These are phyloP conservation scores for Conoideocrella luteorostrata DNA, from an alignment of 2,329 filamentous ascomycete genomes.

Conservation along the genomic window DNA sequence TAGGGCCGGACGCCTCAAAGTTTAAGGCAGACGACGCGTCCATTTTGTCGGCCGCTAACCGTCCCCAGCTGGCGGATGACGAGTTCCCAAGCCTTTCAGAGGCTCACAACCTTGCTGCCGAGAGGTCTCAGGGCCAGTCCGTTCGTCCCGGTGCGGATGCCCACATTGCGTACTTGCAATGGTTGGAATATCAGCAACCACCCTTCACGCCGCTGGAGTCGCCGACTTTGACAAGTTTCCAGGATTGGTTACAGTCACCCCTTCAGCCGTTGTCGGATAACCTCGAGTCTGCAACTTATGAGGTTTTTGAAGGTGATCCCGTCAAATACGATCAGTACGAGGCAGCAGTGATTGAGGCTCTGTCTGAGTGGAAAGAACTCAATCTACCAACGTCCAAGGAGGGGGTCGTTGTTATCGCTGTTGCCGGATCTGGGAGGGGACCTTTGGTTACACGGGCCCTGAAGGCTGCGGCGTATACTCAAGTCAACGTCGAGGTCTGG, in stretches of 20 bases:
- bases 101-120: conserved; percentile 36
- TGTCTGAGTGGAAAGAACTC: conserved; percentile 70
- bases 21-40: conserved; percentile 19
- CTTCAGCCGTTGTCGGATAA: conserved; percentile 94
- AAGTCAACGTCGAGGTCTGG: conserved; percentile 78
- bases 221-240: conserved; percentile 53
- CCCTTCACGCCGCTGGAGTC: conserved; percentile 47
- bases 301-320: conserved; percentile 96
- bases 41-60: conserved; percentile 19
- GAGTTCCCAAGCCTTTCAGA: conserved; percentile 68
- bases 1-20: conserved; percentile 41
- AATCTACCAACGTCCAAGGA: conserved; percentile 65
- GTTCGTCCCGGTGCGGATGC: conserved; percentile 21
- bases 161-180: conserved; percentile 73
- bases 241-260: conserved; percentile 93
- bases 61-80: conserved; percentile 32
- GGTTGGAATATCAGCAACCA: conserved; percentile 77
- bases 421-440: conserved; percentile 88
- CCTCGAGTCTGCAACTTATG: conserved; percentile 92
- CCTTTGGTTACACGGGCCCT: conserved; percentile 85
- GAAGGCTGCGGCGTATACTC: conserved; percentile 68
- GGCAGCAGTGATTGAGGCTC: conserved; percentile 69
- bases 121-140: conserved; percentile 22
- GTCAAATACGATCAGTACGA: conserved; percentile 98
- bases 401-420: conserved; percentile 74